Evolutionary conservation across 225 moss, liverwort and hornwort genomes (phyloP), one percentile per base, ranked within the genome.

Genomic region (Neckera pumila): DNA sequence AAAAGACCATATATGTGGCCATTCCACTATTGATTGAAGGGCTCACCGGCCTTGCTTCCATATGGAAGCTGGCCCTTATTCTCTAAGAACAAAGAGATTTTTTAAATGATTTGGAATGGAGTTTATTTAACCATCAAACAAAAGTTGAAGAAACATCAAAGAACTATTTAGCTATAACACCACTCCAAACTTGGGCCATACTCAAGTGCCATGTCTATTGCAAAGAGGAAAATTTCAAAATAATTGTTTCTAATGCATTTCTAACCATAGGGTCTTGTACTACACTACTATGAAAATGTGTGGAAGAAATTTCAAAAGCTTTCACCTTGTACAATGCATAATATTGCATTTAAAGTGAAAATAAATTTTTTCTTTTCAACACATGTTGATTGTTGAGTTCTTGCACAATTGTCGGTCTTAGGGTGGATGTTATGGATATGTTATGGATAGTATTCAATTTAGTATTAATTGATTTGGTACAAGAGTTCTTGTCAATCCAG

Each of bases 31-130:
- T 65, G 34, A 34, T 34, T 0, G 3, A 1, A 18, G 3, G 65
- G 10, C 3, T 64, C 17, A 63, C 9, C 5, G 0, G 5, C 9
- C n/a, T n/a, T n/a, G n/a, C n/a, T n/a, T n/a, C n/a, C 10, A 34
- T 5, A 34, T 64, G 5, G 31, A 63, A 17, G 8, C n/a, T n/a
- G n/a, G n/a, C 2, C 22, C 1, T 28, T 33, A 20, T 1, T 20
- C 9, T 9, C 6, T 18, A 66, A 36, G 66, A 66, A 0, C 6
- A 19, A 11, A 36, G 11, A 66, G 6, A 19, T 65, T 65, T 36
- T 65, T 20, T 1, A 6, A 66, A n/a, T n/a, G n/a, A 20, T 20
- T 36, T 66, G 20, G 20, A 33, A 20, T 66, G 11, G n/a, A 20
- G 11, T n/a, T 66, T 36, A 9, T 66, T 66, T 36, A 19, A 66